Base-by-base conservation (phyloP, 352 stramenopile genomes). In the Paralagenidium karlingii region DNA sequence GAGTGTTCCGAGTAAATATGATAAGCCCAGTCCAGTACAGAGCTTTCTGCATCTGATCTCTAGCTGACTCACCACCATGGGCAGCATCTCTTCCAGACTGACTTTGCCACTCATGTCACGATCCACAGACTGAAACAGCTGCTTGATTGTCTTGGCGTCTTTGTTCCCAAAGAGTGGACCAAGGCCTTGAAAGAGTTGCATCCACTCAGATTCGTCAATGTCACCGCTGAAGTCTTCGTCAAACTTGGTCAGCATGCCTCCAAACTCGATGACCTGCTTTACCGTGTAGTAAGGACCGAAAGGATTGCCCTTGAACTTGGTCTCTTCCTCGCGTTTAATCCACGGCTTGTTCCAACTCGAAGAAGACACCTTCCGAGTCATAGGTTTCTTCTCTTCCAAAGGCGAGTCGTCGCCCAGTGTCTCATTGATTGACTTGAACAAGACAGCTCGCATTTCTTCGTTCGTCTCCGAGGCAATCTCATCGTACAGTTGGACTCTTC, bases 261-360 rank as follows among this genome's bases (percentile, higher is more conserved):
- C 65, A 38, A 79, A 70, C 15, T 79, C 60, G 24, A 79, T 52
- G 18, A 82, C 62, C 16, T 82, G 62, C 20, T 74, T 76, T 18
- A 61, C 33, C 1, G 60, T 68, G 45, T 82, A 82, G 29, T 65
- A 48, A 20, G 68, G 68, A n/a, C 64, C 64, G 16, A 78, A 82
- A 15, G 62, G 54, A 21, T 79, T 43, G 8, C 36, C 31, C 7
- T 28, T 28, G 18, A 22, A n/a, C 19, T 40, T 38, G 42, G 31
- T 24, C 24, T 40, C 13, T 26, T 20, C 47, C 48, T 22, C 8
- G 9, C 21, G 30, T 10, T 24, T 13, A 18, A 0, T 46, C 40
- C 11, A 39, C 30, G n/a, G 38, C 16, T n/a, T n/a, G n/a, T n/a
- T n/a, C n/a, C n/a, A n/a, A n/a, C n/a, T n/a, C n/a, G n/a, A n/a